A percentile compares a stretch with the other conserved stretches of the same genome.
Conservation (phyloP, 805 yeast species). For the Isabelozyma heimii region DNA sequence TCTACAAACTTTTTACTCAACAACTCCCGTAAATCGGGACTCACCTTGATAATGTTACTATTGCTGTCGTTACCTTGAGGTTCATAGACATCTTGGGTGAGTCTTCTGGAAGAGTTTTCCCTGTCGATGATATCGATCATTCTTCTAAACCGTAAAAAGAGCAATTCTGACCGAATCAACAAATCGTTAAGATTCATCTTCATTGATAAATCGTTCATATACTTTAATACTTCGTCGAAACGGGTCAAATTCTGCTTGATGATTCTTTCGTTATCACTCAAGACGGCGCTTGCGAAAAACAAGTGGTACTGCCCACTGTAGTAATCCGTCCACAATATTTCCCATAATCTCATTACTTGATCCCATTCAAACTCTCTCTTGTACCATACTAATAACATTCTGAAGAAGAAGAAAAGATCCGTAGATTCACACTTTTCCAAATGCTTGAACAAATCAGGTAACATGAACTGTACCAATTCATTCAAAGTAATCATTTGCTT, state of each 20-base stretch:
- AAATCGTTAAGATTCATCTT: conserved; percentile 72
- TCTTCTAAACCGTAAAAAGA: conserved; percentile 76
- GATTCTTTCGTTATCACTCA: conserved; percentile 80
- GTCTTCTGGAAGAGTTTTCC: conserved; percentile 24
- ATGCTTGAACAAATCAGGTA: conserved; percentile 81
- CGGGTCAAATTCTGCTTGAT: conserved; percentile 69
- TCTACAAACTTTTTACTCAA: conserved; percentile 61
- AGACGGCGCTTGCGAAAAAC: conserved; percentile 83
- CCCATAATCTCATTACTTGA: conserved; percentile 85
- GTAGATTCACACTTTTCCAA: conserved; percentile 84
- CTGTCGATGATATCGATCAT: conserved; percentile 78
- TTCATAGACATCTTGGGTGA: conserved; percentile 15
- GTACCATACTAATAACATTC: conserved; percentile 94
- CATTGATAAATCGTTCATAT: conserved; percentile 85
- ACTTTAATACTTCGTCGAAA: conserved; percentile 90
- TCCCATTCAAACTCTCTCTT: conserved; percentile 86
- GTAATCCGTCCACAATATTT: conserved; percentile 83
- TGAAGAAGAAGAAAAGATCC: conserved; percentile 87
- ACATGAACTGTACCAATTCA: conserved; percentile 84
- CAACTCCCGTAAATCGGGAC: conserved; percentile 56
- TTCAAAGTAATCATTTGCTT: conserved; percentile 80
- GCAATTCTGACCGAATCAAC: conserved; percentile 77
- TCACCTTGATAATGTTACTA: conserved; percentile 26
- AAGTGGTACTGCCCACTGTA: conserved; percentile 85
- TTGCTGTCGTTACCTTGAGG: conserved; percentile 1